phyloP scores from a whole-genome alignment of 2,329 filamentous ascomycete genomes.

The Diaporthe batatas region DNA sequence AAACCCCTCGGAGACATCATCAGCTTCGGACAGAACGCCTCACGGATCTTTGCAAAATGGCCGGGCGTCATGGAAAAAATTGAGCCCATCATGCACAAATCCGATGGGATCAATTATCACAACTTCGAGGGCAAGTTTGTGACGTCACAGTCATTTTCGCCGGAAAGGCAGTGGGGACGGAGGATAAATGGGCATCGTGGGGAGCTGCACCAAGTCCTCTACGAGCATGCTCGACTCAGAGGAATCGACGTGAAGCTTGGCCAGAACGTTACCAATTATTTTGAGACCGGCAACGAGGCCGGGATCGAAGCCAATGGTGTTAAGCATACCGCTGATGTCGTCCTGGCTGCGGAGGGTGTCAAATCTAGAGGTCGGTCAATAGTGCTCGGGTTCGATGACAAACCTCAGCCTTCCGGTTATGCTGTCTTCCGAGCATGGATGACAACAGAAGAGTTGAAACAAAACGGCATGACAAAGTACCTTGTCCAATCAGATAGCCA shows the following conservation, averaged over 20 bases:
- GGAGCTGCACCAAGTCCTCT: slow-evolving; percentile 64
- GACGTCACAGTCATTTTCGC: slow-evolving; percentile 56
- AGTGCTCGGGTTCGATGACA: slow-evolving; percentile 56
- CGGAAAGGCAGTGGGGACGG: slow-evolving; percentile 54
- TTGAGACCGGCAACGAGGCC: slow-evolving; percentile 55
- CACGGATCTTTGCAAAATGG: slow-evolving; percentile 69
- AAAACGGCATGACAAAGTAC: slow-evolving; percentile 58
- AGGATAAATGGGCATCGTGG: slow-evolving; percentile 68
- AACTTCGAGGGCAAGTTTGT: slow-evolving; percentile 61
- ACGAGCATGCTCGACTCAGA: slow-evolving; percentile 60
- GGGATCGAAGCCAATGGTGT: slow-evolving; percentile 57
- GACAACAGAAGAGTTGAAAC: slow-evolving; percentile 55
- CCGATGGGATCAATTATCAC: slow-evolving; percentile 55
- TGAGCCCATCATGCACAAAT: slow-evolving; percentile 62
- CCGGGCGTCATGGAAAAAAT: slow-evolving; percentile 63
- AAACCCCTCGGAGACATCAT: slow-evolving; percentile 63
- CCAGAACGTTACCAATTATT: slow-evolving; percentile 58
- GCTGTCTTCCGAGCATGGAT: slow-evolving; percentile 59
- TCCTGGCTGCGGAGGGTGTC: slow-evolving; percentile 60
- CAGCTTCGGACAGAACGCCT: slow-evolving; percentile 68
- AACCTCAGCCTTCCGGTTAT: slow-evolving; percentile 55
- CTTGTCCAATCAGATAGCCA: slow-evolving; percentile 65
- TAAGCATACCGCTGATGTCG: slow-evolving; percentile 55
- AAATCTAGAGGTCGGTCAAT: slow-evolving; percentile 58
- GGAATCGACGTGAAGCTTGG: slow-evolving; percentile 62